Percentiles rank a stretch among this genome's conserved stretches.
These are phyloP conservation scores for Fusarium longipes DNA, from an alignment of 2,329 filamentous ascomycete species.

Conservation along the genomic window DNA sequence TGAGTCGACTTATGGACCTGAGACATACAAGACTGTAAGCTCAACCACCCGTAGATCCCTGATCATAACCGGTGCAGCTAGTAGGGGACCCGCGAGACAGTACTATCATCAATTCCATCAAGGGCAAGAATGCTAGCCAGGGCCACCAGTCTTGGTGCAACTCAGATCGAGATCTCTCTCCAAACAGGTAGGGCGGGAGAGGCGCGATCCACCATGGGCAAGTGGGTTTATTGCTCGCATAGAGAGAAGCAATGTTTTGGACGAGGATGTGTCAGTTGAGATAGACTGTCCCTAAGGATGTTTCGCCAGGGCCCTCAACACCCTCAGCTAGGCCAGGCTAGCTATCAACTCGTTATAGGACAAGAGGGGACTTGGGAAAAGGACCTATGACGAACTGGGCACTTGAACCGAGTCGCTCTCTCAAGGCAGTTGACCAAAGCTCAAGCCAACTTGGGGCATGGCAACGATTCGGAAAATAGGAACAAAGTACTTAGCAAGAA, in stretches of 20 bases:
- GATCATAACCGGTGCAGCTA: slow-evolving; percentile 45
- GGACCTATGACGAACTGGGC: slow-evolving; percentile 17
- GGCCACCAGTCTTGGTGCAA: slow-evolving; percentile 18
- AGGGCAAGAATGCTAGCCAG: slow-evolving; percentile 51
- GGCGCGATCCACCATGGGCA: slow-evolving; percentile 43
- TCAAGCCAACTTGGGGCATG: slow-evolving; percentile 8
- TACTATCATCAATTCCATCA: slow-evolving; percentile 37
- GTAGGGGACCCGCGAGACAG: slow-evolving; percentile 53
- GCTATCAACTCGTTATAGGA: slow-evolving; percentile 34
- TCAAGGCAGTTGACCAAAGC: slow-evolving; percentile 19
- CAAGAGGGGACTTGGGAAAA: slow-evolving; percentile 4
- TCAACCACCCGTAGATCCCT: slow-evolving; percentile 50
- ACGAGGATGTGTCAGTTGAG: slow-evolving; percentile 38
- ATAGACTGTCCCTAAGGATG: slow-evolving; percentile 35
- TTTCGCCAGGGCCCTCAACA: slow-evolving; percentile 38
- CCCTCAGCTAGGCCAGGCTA: slow-evolving; percentile 31
- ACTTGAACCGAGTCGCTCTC: slow-evolving; percentile 11
- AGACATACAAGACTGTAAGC: slow-evolving; percentile 52
- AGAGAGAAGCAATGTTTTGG: slow-evolving; percentile 35
- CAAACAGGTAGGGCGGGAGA: slow-evolving; percentile 45
- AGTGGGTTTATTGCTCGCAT: slow-evolving; percentile 45
- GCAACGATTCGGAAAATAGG: slow-evolving; percentile 10
- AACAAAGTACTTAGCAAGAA: slow-evolving; percentile 1
- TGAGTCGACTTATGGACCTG: slow-evolving; percentile 48
- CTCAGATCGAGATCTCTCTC: slow-evolving; percentile 45